A percentile compares a stretch with the other conserved stretches of the same genome.
Evolutionary conservation across 1,139 yeast species (phyloP).

Genomic region (Arxiozyma bovina): DNA sequence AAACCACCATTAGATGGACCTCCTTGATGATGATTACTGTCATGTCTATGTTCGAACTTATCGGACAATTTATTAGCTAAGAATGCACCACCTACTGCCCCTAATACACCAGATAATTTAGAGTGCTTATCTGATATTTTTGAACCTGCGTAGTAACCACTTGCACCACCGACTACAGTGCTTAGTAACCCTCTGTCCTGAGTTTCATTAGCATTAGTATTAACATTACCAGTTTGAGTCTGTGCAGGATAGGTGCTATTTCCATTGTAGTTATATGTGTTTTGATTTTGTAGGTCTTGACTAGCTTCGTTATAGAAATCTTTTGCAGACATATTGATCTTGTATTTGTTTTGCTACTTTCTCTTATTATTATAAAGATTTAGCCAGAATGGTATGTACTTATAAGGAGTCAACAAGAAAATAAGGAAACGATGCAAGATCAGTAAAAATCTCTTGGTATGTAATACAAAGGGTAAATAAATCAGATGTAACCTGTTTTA

Average conservation of each 20-base stretch:
- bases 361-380: too few relatives aligned
- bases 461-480: too few relatives aligned
- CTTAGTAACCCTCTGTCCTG: conserved; percentile 51
- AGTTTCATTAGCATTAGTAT: conserved; percentile 6
- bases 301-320: conserved; percentile 42
- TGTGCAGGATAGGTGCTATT: conserved; percentile 3
- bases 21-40: not conserved
- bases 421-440: too few relatives aligned
- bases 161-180: conserved; percentile 50
- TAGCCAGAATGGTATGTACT: too few relatives aligned
- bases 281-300: conserved; percentile 31
- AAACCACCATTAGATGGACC: conserved; percentile 10
- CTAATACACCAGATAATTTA: conserved; percentile 45
- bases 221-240: conserved; percentile 7
- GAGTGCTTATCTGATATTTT: conserved; percentile 40
- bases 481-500: too few relatives aligned
- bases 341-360: not conserved
- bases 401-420: too few relatives aligned
- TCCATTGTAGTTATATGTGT: conserved; percentile 16
- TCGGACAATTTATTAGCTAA: conserved; percentile 50
- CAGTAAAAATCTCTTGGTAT: too few relatives aligned
- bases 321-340: conserved; percentile 47
- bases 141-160: conserved; percentile 43
- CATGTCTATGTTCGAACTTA: conserved; percentile 24
- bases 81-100: conserved; percentile 55